phyloP scores from a whole-genome alignment of 2,329 filamentous ascomycete genomes.

The Colletotrichum spaethianum region DNA sequence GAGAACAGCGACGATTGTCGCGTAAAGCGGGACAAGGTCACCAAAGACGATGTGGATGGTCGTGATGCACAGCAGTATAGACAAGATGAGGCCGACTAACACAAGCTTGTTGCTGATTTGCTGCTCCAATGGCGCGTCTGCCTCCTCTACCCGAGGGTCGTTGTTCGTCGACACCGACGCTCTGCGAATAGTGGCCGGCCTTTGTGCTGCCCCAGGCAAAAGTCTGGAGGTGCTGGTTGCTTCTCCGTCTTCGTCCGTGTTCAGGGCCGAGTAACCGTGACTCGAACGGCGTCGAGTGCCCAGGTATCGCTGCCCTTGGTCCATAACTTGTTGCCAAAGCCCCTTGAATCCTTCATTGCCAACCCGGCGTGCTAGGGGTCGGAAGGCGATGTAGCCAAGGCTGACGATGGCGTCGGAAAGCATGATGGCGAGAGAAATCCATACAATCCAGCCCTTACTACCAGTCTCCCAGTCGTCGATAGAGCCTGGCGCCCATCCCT shows the following conservation, averaged over 20 bases:
- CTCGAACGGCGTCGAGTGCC: neutral
- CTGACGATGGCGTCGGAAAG: slow-evolving; percentile 92
- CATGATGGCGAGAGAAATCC: slow-evolving; percentile 97
- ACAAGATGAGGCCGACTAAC: slow-evolving; percentile 80
- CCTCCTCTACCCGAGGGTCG: slow-evolving; percentile 70
- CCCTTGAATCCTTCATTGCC: neutral
- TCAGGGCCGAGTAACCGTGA: slow-evolving; percentile 27
- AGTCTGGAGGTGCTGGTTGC: slow-evolving; percentile 20
- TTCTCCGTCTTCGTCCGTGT: slow-evolving; percentile 26
- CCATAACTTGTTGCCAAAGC: slow-evolving; percentile 6
- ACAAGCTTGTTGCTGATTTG: slow-evolving; percentile 82
- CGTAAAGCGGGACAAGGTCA: slow-evolving; percentile 82
- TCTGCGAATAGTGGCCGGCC: neutral
- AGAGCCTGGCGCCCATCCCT: slow-evolving; percentile 90
- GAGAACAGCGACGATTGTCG: slow-evolving; percentile 83
- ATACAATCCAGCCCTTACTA: slow-evolving; percentile 99
- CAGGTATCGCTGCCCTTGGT: neutral
- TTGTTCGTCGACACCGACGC: neutral
- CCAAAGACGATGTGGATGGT: slow-evolving; percentile 90
- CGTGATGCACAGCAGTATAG: slow-evolving; percentile 83
- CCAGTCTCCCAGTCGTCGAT: slow-evolving; percentile 92
- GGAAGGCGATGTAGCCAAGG: slow-evolving; percentile 81
- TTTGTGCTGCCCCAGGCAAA: slow-evolving; percentile 2
- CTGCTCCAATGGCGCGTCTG: slow-evolving; percentile 89
- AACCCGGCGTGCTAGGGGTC: slow-evolving; percentile 61